These are phyloP conservation scores for Phytophthora nicotianae DNA, from an alignment of 352 stramenopile genomes.

Conservation along the genomic window DNA sequence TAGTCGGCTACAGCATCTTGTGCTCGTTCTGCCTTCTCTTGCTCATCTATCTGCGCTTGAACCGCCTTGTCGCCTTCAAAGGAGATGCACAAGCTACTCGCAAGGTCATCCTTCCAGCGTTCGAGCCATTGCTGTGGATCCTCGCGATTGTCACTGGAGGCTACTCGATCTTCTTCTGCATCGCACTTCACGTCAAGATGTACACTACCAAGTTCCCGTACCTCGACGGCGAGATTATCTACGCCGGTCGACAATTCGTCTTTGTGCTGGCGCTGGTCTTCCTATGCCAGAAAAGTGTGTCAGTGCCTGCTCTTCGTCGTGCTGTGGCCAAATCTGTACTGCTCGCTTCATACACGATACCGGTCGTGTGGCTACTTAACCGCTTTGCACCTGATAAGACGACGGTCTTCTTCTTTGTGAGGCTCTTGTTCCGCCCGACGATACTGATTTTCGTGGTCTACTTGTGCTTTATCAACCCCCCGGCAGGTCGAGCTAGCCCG, in stretches of 20 bases:
- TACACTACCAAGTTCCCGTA: slow-evolving; percentile 39
- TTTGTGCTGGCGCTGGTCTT: slow-evolving; percentile 58
- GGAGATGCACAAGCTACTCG: slow-evolving; percentile 43
- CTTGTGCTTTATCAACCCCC: slow-evolving; percentile 38
- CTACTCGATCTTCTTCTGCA: slow-evolving; percentile 40
- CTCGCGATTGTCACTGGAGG: slow-evolving; percentile 32
- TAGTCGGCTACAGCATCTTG: slow-evolving; percentile 45
- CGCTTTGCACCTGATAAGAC: slow-evolving; percentile 13
- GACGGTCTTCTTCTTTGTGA: slow-evolving; percentile 32
- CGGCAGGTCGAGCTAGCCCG: slow-evolving; percentile 39
- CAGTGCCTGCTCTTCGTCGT: slow-evolving; percentile 50
- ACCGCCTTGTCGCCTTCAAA: slow-evolving; percentile 47
- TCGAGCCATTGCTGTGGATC: slow-evolving; percentile 63
- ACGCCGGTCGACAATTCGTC: slow-evolving; percentile 56
- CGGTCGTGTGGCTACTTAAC: slow-evolving; percentile 36
- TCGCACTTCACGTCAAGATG: slow-evolving; percentile 36
- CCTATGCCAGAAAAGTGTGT: slow-evolving; percentile 71
- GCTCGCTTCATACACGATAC: slow-evolving; percentile 54
- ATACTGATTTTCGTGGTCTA: slow-evolving; percentile 40
- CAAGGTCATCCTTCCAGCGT: slow-evolving; percentile 63
- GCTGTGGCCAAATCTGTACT: slow-evolving; percentile 44
- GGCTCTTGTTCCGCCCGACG: slow-evolving; percentile 16
- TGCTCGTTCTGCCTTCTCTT: slow-evolving; percentile 40
- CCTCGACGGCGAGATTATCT: slow-evolving; percentile 45
- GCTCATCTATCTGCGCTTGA: slow-evolving; percentile 49